Evolutionary conservation across 192 early-diverging fungal species (phyloP).

Genomic region (Mortierella claussenii): DNA sequence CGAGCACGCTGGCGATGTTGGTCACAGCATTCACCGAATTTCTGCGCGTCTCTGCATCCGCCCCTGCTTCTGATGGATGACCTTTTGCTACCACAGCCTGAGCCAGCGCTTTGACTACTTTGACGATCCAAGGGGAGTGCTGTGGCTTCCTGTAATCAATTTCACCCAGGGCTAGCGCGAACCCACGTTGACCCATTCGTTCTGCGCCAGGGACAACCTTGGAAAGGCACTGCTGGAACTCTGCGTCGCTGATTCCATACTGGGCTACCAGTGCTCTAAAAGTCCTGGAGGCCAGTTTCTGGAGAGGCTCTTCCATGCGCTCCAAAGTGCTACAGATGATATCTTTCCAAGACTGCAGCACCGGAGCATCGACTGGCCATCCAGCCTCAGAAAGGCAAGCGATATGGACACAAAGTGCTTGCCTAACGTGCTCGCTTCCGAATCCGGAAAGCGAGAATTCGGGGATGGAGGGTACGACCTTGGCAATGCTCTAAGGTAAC

Average conservation of each 20-base stretch:
- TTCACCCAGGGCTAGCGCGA: conserved; percentile 70
- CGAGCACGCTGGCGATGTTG: conserved; percentile 57
- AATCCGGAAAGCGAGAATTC: conserved; percentile 62
- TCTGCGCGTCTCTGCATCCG: conserved; percentile 75
- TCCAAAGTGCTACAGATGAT: conserved; percentile 65
- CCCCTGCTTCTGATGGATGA: conserved; percentile 33
- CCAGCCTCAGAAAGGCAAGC: conserved; percentile 56
- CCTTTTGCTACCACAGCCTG: conserved; percentile 11
- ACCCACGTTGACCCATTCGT: conserved; percentile 66
- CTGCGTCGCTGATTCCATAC: conserved; percentile 53
- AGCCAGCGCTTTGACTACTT: conserved; percentile 10
- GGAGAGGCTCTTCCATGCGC: conserved; percentile 73
- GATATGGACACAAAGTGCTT: conserved; percentile 63
- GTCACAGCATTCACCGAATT: conserved; percentile 72
- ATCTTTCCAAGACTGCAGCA: conserved; percentile 59
- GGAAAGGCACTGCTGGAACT: conserved; percentile 53
- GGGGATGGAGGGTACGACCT: conserved; percentile 52
- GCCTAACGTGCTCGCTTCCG: conserved; percentile 67
- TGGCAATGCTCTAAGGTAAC: conserved; percentile 38
- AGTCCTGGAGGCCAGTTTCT: conserved; percentile 60
- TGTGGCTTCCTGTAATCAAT: conserved; percentile 49
- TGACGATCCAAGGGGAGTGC: conserved; percentile 17
- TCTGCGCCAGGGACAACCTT: conserved; percentile 48
- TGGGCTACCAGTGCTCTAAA: conserved; percentile 55
- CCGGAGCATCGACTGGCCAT: conserved; percentile 45